These are phyloP conservation scores for Coelastrella sp. DNA, from an alignment of 139 green algal species.

Conservation along the genomic window DNA sequence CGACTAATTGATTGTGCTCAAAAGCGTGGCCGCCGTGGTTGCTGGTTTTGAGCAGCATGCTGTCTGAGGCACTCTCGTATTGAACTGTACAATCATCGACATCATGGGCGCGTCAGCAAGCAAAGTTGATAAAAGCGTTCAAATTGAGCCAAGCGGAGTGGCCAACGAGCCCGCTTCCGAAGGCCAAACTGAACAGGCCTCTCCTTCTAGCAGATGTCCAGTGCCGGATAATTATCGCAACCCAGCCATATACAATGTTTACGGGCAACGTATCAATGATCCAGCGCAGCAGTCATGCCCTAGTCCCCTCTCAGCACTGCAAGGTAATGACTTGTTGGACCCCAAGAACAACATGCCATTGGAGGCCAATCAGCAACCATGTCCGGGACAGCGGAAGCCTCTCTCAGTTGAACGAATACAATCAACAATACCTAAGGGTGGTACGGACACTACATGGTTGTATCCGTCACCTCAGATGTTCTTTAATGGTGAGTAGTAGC, in stretches of 20 bases:
- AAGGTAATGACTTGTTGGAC: slow-evolving; percentile 70
- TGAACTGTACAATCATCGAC: too few species aligned
- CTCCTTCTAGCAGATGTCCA: slow-evolving; percentile 10
- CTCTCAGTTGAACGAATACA: slow-evolving; percentile 79
- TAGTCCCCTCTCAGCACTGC: slow-evolving; percentile 44
- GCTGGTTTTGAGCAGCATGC: too few species aligned
- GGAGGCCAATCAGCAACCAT: slow-evolving; percentile 91
- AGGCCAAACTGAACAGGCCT: not conserved
- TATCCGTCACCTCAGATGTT: slow-evolving; percentile 98
- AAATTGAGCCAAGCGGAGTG: not conserved
- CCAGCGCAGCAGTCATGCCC: not conserved
- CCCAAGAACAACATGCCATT: slow-evolving; percentile 93
- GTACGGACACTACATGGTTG: slow-evolving; percentile 84
- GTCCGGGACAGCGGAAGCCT: slow-evolving; percentile 80
- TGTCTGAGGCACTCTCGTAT: too few species aligned
- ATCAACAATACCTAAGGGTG: slow-evolving; percentile 94
- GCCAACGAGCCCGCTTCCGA: not conserved
- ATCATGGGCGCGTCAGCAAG: slow-evolving; percentile 27
- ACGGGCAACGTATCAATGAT: slow-evolving; percentile 80
- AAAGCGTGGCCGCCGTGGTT: too few species aligned
- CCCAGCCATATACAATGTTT: slow-evolving; percentile 91
- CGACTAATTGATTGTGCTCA: too few species aligned
- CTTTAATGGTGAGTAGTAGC: slow-evolving; percentile 84
- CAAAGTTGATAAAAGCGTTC: not conserved
- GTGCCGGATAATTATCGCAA: slow-evolving; percentile 47